Evolutionary conservation across 306 rosid genomes (phyloP).

Genomic region (Aeschynomene evenia): DNA sequence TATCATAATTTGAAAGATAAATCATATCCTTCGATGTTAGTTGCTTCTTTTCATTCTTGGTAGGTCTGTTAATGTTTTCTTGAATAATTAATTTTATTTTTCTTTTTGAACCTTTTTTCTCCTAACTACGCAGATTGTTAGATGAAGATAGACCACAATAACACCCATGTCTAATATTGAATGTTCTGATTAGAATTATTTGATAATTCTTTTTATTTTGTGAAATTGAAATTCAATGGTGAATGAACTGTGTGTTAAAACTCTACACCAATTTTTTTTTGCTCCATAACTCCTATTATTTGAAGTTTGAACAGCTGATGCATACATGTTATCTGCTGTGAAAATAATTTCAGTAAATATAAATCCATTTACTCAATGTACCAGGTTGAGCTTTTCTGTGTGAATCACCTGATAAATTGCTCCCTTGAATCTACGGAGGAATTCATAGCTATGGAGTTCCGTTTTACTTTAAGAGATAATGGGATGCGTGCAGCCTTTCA

Average conservation of each 20-base stretch:
- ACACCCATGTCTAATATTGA: constrained; percentile 3
- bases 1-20: not conserved
- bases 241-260: constrained; percentile 9
- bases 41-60: not conserved
- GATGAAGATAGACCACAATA: constrained; percentile 5
- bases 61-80: constrained; percentile 10
- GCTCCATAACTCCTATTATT: not conserved
- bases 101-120: constrained; percentile 5
- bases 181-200: not conserved
- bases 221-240: constrained; percentile 16
- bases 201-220: constrained; percentile 11
- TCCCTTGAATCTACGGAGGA: constrained; percentile 98
- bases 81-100: not conserved
- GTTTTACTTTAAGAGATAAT: constrained; percentile 91
- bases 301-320: constrained; percentile 23
- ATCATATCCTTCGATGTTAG: not conserved
- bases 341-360: constrained; percentile 9
- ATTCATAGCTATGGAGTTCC: constrained; percentile 96
- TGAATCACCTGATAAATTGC: constrained; percentile 93
- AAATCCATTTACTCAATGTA: constrained; percentile 26
- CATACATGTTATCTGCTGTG: not conserved
- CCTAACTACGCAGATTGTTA: not conserved
- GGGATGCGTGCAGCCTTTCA: constrained; percentile 99
- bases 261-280: not conserved
- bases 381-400: constrained; percentile 98